Evolutionary conservation across 768 basidiomycete species (phyloP).

Genomic region (Grammothele lineata): DNA sequence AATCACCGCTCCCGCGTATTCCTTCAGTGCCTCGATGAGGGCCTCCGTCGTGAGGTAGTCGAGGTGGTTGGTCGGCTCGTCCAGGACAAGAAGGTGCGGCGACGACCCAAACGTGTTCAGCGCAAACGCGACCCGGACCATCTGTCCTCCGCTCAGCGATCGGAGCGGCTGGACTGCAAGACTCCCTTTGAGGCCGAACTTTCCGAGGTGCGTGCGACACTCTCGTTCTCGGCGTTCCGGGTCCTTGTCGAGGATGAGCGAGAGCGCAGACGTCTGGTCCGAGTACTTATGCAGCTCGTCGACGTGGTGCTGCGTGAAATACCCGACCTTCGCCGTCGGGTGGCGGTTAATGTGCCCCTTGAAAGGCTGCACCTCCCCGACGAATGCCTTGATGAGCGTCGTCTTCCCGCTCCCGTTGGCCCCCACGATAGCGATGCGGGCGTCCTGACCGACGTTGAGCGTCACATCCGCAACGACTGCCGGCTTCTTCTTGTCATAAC

Average conservation of each 20-base stretch:
- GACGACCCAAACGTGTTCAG: slow-evolving; percentile 85
- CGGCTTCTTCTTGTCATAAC: slow-evolving; percentile 9
- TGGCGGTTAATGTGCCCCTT: slow-evolving; percentile 17
- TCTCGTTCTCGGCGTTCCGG: slow-evolving; percentile 6
- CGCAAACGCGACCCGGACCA: slow-evolving; percentile 96
- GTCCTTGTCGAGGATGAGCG: slow-evolving; percentile 7
- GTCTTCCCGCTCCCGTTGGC: slow-evolving; percentile 23
- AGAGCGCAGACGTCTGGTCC: slow-evolving; percentile 5
- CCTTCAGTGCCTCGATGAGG: slow-evolving; percentile 95
- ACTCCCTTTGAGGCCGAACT: slow-evolving; percentile 12
- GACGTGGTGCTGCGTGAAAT: slow-evolving; percentile 22
- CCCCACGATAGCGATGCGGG: slow-evolving; percentile 17
- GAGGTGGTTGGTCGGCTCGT: slow-evolving; percentile 90
- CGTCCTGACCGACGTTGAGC: slow-evolving; percentile 17
- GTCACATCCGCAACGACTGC: slow-evolving; percentile 14
- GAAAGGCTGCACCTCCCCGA: slow-evolving; percentile 16
- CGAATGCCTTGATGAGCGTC: slow-evolving; percentile 17
- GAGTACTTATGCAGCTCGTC: slow-evolving; percentile 15
- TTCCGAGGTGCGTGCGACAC: slow-evolving; percentile 12
- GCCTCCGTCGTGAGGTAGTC: slow-evolving; percentile 96
- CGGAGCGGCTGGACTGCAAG: slow-evolving; percentile 34
- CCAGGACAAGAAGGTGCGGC: slow-evolving; percentile 91
- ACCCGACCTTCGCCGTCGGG: slow-evolving; percentile 16
- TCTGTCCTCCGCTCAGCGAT: slow-evolving; percentile 99
- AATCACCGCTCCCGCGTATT: slow-evolving; percentile 96